Percentiles rank a stretch among this genome's conserved stretches.
Conservation (phyloP, 1,284 basidiomycete species). For the Singerocomus inundabilis region DNA sequence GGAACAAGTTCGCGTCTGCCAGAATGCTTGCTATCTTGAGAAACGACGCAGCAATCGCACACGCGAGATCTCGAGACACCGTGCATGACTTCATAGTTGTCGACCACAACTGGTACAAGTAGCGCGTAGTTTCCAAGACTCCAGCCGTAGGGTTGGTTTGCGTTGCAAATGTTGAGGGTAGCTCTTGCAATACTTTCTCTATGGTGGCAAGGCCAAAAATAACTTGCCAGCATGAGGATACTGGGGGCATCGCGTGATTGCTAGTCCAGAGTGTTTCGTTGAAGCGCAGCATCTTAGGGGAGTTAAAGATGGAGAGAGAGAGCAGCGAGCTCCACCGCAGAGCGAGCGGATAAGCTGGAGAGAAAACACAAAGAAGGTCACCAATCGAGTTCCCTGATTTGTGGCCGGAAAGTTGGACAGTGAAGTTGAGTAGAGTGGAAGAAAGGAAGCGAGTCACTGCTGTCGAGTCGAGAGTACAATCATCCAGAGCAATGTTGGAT, state of each 20-base stretch:
- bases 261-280: neutral
- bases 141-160: conserved; percentile 6
- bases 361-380: conserved; percentile 18
- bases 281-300: neutral
- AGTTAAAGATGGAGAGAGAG: conserved; percentile 23
- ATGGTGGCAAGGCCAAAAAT: conserved; percentile 33
- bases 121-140: conserved; percentile 33
- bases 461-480: conserved; percentile 8
- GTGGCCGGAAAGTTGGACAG: neutral
- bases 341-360: conserved; percentile 12
- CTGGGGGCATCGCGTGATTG: conserved; percentile 7
- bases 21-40: conserved; percentile 43
- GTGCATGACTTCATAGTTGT: conserved; percentile 18
- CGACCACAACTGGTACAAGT: conserved; percentile 45
- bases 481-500: neutral
- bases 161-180: neutral
- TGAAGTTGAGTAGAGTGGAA: conserved; percentile 10
- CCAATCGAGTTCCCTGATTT: neutral
- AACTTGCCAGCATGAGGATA: conserved; percentile 23
- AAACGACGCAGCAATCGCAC: conserved; percentile 44
- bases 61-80: conserved; percentile 30
- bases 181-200: conserved; percentile 19
- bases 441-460: conserved; percentile 19
- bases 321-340: conserved; percentile 25
- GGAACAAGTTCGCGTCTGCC: conserved; percentile 38